Percentiles rank a stretch among this genome's conserved stretches.
Conservation (phyloP, 1,284 basidiomycete genomes). For the Puccinia sorghi region DNA sequence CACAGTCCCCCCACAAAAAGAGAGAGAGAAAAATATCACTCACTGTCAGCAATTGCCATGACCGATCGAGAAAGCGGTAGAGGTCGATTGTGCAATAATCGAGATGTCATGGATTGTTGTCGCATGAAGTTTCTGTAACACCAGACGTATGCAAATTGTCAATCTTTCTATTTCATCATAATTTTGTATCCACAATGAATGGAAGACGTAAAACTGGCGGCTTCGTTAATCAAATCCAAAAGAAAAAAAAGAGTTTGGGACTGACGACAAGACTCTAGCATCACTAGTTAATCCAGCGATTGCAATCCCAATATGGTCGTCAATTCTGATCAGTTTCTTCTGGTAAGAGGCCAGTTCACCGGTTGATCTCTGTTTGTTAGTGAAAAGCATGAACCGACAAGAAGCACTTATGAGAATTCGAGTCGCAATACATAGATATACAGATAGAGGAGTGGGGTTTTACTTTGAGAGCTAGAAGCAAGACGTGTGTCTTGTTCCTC, state of each 20-base stretch:
- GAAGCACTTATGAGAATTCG: neutral
- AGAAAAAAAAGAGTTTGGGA: conserved; percentile 30
- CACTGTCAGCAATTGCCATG: conserved; percentile 89
- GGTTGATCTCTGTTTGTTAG: conserved; percentile 75
- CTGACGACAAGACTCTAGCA: conserved; percentile 89
- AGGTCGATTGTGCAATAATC: conserved; percentile 91
- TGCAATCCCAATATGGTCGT: conserved; percentile 97
- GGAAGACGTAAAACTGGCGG: no score
- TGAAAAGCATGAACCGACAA: neutral
- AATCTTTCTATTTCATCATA: neutral
- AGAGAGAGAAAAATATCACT: conserved; percentile 51
- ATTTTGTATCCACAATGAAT: no score
- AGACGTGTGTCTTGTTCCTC: conserved; percentile 89
- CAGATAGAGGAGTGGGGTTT: conserved; percentile 50
- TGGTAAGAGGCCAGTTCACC: conserved; percentile 98
- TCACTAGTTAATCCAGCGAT: conserved; percentile 98
- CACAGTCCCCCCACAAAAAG: neutral
- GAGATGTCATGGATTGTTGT: conserved; percentile 92
- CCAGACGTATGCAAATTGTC: neutral
- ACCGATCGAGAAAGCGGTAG: conserved; percentile 92
- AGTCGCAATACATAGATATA: no score
- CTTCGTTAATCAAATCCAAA: no score
- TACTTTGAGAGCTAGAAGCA: conserved; percentile 89
- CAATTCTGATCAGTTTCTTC: conserved; percentile 99
- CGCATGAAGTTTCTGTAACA: conserved; percentile 90